Conservation (phyloP, 352 stramenopile genomes). For the Thraustotheca clavata region DNA sequence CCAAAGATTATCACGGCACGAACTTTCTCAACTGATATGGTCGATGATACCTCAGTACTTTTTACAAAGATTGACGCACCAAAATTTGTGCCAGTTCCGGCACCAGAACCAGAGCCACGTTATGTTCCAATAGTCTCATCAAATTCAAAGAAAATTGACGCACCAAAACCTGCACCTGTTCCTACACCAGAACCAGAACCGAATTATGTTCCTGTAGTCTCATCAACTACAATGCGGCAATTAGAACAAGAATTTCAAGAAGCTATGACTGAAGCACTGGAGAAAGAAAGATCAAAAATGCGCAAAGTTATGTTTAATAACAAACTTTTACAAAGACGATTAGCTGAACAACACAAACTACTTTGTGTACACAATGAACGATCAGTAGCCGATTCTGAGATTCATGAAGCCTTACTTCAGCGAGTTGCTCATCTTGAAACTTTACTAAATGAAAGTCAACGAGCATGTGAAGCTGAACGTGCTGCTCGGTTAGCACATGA, state of each 20-base stretch:
- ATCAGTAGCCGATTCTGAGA: slow-evolving; percentile 38
- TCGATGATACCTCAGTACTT: too few species aligned
- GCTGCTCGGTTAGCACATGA: slow-evolving; percentile 20
- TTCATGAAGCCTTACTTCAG: slow-evolving; percentile 49
- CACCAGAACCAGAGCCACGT: too few species aligned
- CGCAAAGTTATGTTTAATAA: slow-evolving; percentile 34
- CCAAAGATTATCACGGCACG: too few species aligned
- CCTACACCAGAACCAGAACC: too few species aligned
- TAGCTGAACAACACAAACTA: slow-evolving; percentile 58
- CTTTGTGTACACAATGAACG: slow-evolving; percentile 49
- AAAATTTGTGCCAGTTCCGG: too few species aligned
- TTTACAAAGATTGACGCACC: too few species aligned
- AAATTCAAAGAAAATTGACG: too few species aligned
- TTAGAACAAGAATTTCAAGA: background rate
- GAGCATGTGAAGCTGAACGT: slow-evolving; percentile 39
- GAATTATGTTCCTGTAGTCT: too few species aligned
- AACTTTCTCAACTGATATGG: too few species aligned
- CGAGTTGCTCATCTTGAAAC: slow-evolving; percentile 39
- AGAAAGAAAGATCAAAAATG: slow-evolving; percentile 15
- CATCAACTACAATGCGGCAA: background rate
- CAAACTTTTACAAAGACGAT: slow-evolving; percentile 41
- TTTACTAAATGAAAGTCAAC: slow-evolving; percentile 31
- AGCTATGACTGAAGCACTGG: background rate
- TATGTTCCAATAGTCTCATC: too few species aligned
- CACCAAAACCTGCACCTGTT: too few species aligned